A percentile compares a stretch with the other conserved stretches of the same genome.
Evolutionary conservation across 192 early-diverging fungal genomes (phyloP).

Genomic region (Chytriomyces hyalinus): DNA sequence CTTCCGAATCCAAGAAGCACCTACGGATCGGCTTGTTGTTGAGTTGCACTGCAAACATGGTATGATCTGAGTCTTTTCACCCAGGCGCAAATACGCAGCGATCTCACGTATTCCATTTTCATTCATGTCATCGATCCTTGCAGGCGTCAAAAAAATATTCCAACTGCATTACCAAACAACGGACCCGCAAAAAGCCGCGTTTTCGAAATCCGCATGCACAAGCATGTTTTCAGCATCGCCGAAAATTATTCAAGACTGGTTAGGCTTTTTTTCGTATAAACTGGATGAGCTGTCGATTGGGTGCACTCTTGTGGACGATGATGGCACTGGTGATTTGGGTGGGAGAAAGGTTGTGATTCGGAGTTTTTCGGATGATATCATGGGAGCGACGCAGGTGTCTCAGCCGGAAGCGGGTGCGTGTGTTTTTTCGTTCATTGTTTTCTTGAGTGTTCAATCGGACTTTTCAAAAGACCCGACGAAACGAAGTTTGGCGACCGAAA

Average conservation of each 20-base stretch:
- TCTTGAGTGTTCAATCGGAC: background rate
- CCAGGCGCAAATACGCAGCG: background rate
- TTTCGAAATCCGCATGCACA: constrained; percentile 38
- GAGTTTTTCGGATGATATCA: constrained; percentile 26
- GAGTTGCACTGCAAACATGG: constrained; percentile 48
- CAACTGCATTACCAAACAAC: constrained; percentile 46
- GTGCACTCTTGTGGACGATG: constrained; percentile 4
- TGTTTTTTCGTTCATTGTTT: background rate
- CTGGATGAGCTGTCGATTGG: constrained; percentile 48
- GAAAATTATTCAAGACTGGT: constrained; percentile 52
- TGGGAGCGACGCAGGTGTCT: background rate
- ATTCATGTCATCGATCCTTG: background rate
- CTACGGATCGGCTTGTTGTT: constrained; percentile 44
- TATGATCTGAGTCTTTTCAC: constrained; percentile 5
- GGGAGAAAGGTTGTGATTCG: constrained; percentile 21
- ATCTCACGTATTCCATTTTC: background rate
- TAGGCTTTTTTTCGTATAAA: constrained; percentile 36
- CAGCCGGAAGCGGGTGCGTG: constrained; percentile 12
- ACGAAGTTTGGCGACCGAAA: constrained; percentile 44
- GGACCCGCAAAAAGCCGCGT: constrained; percentile 42
- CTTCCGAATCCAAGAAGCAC: background rate
- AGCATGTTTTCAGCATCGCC: constrained; percentile 38
- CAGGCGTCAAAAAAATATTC: constrained; percentile 49
- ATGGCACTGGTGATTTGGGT: background rate
- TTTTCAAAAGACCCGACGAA: constrained; percentile 22